Conservation (phyloP, 768 basidiomycete species). For the Zangia roseola region DNA sequence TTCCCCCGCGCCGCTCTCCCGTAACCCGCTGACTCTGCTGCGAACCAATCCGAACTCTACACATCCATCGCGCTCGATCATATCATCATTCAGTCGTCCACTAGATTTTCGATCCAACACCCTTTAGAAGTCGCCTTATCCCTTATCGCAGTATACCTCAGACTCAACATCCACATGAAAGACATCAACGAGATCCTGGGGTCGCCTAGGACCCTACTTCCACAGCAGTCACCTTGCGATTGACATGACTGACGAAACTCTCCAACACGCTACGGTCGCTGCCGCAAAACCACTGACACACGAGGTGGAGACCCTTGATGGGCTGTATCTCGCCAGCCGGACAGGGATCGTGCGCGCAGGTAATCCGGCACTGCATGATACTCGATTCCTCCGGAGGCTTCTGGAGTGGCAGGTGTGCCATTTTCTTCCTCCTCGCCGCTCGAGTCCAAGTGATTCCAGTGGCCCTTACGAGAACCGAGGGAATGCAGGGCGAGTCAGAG, state of each 20-base stretch:
- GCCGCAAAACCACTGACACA: slow-evolving; percentile 66
- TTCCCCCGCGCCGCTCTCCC: too few species aligned
- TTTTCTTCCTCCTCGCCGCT: slow-evolving; percentile 53
- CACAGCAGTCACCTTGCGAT: slow-evolving; percentile 40
- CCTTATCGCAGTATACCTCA: too few species aligned
- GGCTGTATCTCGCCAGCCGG: slow-evolving; percentile 10
- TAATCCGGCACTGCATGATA: slow-evolving; percentile 27
- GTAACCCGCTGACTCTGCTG: too few species aligned
- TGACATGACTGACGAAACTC: slow-evolving; percentile 66
- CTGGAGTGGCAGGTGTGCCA: neutral
- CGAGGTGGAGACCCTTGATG: slow-evolving; percentile 13
- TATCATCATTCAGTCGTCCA: too few species aligned
- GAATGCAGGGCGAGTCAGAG: neutral
- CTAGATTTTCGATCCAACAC: too few species aligned
- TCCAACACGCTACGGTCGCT: slow-evolving; percentile 57
- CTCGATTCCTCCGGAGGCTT: neutral
- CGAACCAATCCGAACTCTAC: too few species aligned
- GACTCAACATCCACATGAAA: too few species aligned
- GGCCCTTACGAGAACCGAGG: slow-evolving; percentile 28
- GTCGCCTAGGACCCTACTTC: neutral
- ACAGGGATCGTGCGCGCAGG: slow-evolving; percentile 17
- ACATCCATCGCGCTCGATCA: too few species aligned
- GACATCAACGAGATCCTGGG: neutral
- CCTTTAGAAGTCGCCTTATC: too few species aligned
- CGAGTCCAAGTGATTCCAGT: slow-evolving; percentile 66